These are phyloP conservation scores for Annona squamosa DNA, from an alignment of 164 flowering plant species.

Conservation along the genomic window DNA sequence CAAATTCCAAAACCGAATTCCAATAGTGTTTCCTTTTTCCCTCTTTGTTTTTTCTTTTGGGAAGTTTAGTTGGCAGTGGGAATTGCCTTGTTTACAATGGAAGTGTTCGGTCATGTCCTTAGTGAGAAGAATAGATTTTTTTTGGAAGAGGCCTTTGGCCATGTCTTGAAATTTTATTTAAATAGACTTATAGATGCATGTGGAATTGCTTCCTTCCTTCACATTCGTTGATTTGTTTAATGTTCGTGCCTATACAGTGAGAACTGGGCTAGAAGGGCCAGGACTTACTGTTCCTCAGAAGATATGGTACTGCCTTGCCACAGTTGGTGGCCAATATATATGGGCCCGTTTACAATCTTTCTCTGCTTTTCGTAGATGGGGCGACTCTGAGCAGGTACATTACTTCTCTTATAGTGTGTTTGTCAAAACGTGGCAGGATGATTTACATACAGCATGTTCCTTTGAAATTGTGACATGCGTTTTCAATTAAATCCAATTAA, in stretches of 20 bases:
- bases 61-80: background rate
- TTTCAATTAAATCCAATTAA: background rate
- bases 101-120: background rate
- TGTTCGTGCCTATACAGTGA: conserved; percentile 38
- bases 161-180: background rate
- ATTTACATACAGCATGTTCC: no score
- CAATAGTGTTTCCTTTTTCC: no score
- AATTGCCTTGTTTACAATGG: background rate
- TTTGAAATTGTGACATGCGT: background rate
- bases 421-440: background rate
- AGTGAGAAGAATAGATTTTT: background rate
- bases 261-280: conserved; percentile 96
- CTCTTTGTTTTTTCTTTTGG: no score
- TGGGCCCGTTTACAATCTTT: conserved; percentile 93
- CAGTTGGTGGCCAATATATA: conserved; percentile 87
- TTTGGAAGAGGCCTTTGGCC: background rate
- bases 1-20: background rate
- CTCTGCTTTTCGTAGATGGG: conserved; percentile 98
- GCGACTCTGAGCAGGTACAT: conserved; percentile 80
- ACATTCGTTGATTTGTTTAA: background rate
- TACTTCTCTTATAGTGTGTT: conserved; percentile 4
- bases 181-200: background rate
- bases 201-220: background rate
- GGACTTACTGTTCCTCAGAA: conserved; percentile 81
- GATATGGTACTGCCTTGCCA: conserved; percentile 82